phyloP scores from a whole-genome alignment of 2,329 filamentous ascomycete species.

The Ilyonectria sp. region DNA sequence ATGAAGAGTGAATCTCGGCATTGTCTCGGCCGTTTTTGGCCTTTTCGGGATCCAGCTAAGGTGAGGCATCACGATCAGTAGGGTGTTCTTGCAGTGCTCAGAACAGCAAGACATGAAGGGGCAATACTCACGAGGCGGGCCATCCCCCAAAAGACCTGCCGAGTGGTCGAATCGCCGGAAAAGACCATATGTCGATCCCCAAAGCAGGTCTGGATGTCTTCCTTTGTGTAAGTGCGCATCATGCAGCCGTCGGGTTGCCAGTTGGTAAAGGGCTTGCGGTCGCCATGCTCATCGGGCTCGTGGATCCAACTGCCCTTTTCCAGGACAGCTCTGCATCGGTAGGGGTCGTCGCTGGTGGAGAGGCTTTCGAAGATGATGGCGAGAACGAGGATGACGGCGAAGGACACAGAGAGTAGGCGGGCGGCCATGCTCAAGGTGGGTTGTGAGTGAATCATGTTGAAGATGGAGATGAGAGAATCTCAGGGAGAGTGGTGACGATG shows the following conservation, averaged over 20 bases:
- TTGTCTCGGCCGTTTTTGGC: conserved; percentile 29
- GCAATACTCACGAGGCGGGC: conserved; percentile 46
- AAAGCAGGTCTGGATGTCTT: conserved; percentile 69
- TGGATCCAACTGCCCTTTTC: conserved; percentile 66
- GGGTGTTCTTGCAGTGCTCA: not conserved
- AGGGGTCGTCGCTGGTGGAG: conserved; percentile 57
- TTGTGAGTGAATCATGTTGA: conserved; percentile 34
- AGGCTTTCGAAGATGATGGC: conserved; percentile 36
- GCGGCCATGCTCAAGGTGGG: conserved; percentile 27
- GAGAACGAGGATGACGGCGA: conserved; percentile 37
- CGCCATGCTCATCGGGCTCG: conserved; percentile 49
- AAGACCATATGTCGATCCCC: conserved; percentile 68
- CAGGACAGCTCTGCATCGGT: conserved; percentile 68
- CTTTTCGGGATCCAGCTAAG: conserved; percentile 42
- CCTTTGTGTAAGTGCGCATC: conserved; percentile 67
- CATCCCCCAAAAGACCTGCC: conserved; percentile 72
- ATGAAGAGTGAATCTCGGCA: conserved; percentile 34
- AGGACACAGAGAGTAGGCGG: conserved; percentile 38
- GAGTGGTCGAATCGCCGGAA: conserved; percentile 72
- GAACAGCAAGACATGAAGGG: not conserved
- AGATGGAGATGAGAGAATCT: not conserved
- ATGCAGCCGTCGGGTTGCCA: conserved; percentile 75
- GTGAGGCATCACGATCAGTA: conserved; percentile 5
- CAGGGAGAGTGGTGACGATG: too few species aligned
- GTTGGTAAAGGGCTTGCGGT: conserved; percentile 56